These are phyloP conservation scores for Xylariomycetidae sp. DNA, from an alignment of 2,329 filamentous ascomycete genomes.

Conservation along the genomic window DNA sequence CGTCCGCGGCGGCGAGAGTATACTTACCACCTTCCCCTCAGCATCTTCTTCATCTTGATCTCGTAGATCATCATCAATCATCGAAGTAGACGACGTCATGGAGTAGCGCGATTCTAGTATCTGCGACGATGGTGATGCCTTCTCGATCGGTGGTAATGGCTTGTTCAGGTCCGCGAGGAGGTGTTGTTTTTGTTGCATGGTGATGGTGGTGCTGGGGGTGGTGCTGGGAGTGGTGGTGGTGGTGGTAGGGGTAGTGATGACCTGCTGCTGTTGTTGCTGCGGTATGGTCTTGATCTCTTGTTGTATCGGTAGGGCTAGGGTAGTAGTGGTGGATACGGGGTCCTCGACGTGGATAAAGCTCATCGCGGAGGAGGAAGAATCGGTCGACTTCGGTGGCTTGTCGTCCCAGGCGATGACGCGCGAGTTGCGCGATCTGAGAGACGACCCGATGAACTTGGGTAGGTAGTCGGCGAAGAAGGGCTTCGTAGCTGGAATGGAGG, in stretches of 20 bases:
- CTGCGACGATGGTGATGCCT: not conserved
- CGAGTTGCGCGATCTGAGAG: slow-evolving; percentile 6
- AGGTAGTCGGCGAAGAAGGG: slow-evolving; percentile 37
- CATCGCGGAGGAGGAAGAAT: too few species aligned
- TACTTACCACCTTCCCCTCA: too few species aligned
- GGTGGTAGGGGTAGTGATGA: slow-evolving; percentile 4
- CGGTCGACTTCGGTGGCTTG: slow-evolving; percentile 5
- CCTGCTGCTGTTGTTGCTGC: not conserved
- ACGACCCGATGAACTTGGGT: slow-evolving; percentile 16
- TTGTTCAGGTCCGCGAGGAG: slow-evolving; percentile 21
- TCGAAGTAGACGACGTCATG: too few species aligned
- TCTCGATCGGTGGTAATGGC: slow-evolving; percentile 22
- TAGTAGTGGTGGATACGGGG: too few species aligned
- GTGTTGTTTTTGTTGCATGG: not conserved
- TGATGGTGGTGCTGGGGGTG: not conserved
- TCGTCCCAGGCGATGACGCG: slow-evolving; percentile 7
- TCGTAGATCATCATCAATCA: too few species aligned
- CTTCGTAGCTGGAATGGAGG: slow-evolving; percentile 39
- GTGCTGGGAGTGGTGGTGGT: slow-evolving; percentile 1
- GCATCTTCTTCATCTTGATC: too few species aligned
- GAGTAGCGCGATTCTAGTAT: too few species aligned
- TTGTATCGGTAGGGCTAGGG: too few species aligned
- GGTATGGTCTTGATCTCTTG: too few species aligned
- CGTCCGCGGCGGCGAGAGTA: too few species aligned
- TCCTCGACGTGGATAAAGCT: too few species aligned